Evolutionary conservation across 257 asterid genomes (phyloP).

Genomic region (Haberlea rhodopensis): DNA sequence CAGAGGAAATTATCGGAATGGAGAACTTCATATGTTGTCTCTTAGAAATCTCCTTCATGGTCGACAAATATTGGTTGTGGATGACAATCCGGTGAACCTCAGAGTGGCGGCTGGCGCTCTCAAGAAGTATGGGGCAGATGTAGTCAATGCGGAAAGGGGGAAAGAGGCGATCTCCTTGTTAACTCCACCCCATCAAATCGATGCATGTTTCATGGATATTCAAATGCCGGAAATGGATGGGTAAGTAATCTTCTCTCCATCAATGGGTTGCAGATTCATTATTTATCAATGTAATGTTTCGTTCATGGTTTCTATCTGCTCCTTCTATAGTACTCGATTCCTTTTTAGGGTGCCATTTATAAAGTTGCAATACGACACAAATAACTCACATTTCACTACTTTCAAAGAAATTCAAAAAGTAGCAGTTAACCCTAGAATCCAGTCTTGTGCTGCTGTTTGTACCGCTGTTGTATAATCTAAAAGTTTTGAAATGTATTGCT

Average conservation of each 20-base stretch:
- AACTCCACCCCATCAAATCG: constrained; percentile 79
- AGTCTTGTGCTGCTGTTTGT: not conserved
- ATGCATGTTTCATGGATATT: constrained; percentile 99
- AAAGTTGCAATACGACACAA: not conserved
- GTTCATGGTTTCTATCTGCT: not conserved
- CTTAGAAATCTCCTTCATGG: constrained; percentile 72
- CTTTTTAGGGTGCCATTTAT: not conserved
- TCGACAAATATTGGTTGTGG: constrained; percentile 77
- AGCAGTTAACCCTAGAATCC: not conserved
- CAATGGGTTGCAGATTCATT: not conserved
- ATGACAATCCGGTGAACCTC: constrained; percentile 88
- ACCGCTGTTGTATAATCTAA: no score
- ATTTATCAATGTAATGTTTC: not conserved
- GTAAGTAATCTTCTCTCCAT: constrained; percentile 36
- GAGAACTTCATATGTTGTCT: constrained; percentile 44
- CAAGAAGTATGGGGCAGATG: constrained; percentile 91
- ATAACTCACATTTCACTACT: not conserved
- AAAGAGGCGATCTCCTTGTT: constrained; percentile 55
- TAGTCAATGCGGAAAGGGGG: constrained; percentile 75
- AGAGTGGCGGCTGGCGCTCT: constrained; percentile 85
- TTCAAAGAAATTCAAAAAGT: not conserved
- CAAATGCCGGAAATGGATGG: constrained; percentile 99
- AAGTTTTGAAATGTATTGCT: no score
- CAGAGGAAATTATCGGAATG: constrained; percentile 46
- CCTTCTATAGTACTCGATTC: not conserved